These are phyloP conservation scores for Pholiota adiposa DNA, from an alignment of 1,284 basidiomycete genomes.

Conservation along the genomic window DNA sequence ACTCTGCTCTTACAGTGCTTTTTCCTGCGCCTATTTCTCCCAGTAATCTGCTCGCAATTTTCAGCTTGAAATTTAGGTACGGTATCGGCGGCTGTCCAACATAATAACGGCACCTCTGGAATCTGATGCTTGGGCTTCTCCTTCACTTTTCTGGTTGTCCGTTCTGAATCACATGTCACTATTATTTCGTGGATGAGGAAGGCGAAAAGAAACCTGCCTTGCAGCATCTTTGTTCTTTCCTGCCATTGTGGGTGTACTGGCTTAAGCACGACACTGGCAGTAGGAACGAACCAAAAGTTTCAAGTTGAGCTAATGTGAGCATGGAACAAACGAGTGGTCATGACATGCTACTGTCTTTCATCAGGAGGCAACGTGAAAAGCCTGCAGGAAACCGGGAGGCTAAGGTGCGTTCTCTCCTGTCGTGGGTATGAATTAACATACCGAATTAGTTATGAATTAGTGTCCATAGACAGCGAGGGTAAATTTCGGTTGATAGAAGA, in stretches of 20 bases:
- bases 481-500: no score
- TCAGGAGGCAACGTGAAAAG: not conserved
- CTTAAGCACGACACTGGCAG: no score
- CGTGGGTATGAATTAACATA: no score
- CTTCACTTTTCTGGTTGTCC: not conserved
- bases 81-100: not conserved
- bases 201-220: not conserved
- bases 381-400: not conserved
- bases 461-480: not conserved
- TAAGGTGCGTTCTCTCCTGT: not conserved
- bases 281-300: no score
- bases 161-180: no score
- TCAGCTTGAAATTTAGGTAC: not conserved
- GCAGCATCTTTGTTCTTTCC: not conserved
- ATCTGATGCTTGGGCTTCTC: not conserved
- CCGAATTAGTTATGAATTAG: no score
- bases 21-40: slow-evolving; percentile 4
- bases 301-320: no score
- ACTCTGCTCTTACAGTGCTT: not conserved
- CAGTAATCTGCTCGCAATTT: not conserved
- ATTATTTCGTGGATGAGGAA: not conserved
- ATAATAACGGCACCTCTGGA: not conserved
- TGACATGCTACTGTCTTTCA: not conserved
- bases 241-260: not conserved
- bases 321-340: no score